Percentiles rank a stretch among this genome's conserved stretches.
These are phyloP conservation scores for Synura sp. DNA, from an alignment of 352 stramenopile species.

Conservation along the genomic window DNA sequence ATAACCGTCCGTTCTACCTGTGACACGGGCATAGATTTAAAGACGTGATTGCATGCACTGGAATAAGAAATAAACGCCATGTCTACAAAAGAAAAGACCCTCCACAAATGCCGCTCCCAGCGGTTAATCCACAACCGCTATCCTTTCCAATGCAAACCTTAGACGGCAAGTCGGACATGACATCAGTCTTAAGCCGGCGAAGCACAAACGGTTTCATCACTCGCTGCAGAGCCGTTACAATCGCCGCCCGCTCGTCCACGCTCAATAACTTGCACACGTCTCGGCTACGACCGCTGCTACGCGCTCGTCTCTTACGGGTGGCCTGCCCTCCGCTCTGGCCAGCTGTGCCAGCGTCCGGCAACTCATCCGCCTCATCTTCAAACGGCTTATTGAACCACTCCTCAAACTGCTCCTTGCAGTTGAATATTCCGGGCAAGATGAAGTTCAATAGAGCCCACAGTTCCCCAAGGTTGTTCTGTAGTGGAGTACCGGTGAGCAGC, in stretches of 20 bases:
- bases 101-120: too few relatives aligned
- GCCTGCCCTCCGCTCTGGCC: not conserved
- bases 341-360: not conserved
- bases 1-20: too few relatives aligned
- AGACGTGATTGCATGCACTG: too few relatives aligned
- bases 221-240: constrained; percentile 57
- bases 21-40: too few relatives aligned
- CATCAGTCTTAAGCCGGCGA: constrained; percentile 77
- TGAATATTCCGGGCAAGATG: constrained; percentile 89
- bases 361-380: not conserved
- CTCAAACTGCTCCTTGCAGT: constrained; percentile 73
- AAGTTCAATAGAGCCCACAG: constrained; percentile 82
- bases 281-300: not conserved
- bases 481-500: constrained; percentile 73
- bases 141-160: not conserved
- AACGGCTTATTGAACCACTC: constrained; percentile 18
- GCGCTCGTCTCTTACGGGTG: not conserved
- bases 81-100: too few relatives aligned
- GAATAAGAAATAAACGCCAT: too few relatives aligned
- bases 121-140: too few relatives aligned
- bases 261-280: not conserved
- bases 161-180: constrained; percentile 53
- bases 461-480: constrained; percentile 90
- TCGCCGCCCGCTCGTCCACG: not conserved
- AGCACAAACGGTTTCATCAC: constrained; percentile 76